These are phyloP conservation scores for Nicotiana undulata DNA, from an alignment of 257 asterid genomes.

Conservation along the genomic window DNA sequence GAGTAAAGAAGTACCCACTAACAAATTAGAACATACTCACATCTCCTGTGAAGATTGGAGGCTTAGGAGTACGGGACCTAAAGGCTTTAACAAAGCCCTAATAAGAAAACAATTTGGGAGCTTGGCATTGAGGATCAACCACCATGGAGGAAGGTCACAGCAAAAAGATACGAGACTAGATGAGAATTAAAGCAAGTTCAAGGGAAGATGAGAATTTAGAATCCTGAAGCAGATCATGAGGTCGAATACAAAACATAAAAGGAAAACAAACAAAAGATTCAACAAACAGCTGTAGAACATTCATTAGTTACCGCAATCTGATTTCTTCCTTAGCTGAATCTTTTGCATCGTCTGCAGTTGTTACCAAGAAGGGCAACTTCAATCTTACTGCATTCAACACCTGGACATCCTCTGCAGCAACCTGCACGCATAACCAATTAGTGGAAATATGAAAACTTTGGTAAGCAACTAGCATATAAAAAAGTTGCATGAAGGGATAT, in stretches of 20 bases:
- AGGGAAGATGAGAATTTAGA: background rate
- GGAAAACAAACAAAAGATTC: background rate
- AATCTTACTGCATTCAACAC: conserved; percentile 69
- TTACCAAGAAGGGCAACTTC: conserved; percentile 89
- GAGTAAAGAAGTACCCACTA: too few species aligned
- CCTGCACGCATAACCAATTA: conserved; percentile 40
- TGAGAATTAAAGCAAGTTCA: background rate
- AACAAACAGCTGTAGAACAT: background rate
- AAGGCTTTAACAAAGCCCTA: too few species aligned
- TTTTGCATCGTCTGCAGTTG: conserved; percentile 74
- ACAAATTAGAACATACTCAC: too few species aligned
- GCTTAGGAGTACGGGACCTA: too few species aligned
- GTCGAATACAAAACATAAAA: background rate
- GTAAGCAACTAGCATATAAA: background rate
- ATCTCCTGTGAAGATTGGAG: too few species aligned
- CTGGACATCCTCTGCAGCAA: conserved; percentile 70
- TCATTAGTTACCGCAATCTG: conserved; percentile 58
- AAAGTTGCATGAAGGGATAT: background rate
- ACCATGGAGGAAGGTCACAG: too few species aligned
- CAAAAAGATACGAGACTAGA: too few species aligned
- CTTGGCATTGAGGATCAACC: too few species aligned
- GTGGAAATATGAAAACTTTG: background rate
- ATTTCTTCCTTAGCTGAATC: conserved; percentile 82
- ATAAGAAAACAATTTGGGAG: too few species aligned
- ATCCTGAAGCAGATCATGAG: background rate